These are phyloP conservation scores for Colletotrichum truncatum DNA, from an alignment of 2,329 filamentous ascomycete genomes.

Conservation along the genomic window DNA sequence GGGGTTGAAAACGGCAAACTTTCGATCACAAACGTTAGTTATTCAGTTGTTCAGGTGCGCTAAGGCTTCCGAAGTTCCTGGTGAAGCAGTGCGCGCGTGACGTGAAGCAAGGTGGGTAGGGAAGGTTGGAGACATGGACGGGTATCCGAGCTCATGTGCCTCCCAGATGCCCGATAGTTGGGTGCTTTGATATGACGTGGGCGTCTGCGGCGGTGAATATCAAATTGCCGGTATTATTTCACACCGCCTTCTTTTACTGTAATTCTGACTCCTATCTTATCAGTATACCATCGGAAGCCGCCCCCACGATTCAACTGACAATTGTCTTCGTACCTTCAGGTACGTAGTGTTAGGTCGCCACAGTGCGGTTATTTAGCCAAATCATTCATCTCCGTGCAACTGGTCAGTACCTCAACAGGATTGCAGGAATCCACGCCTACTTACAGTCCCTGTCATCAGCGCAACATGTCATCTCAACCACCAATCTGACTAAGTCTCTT, in stretches of 20 bases:
- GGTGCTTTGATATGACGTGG: conserved; percentile 7
- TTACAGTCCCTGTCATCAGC: background rate
- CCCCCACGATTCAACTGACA: too few relatives aligned
- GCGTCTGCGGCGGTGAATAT: background rate
- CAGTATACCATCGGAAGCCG: too few relatives aligned
- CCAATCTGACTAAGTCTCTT: background rate
- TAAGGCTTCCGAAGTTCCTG: background rate
- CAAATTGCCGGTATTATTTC: background rate
- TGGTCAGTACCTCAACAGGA: background rate
- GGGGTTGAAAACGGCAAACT: too few relatives aligned
- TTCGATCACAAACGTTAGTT: too few relatives aligned
- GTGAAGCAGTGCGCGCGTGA: background rate
- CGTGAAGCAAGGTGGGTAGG: too few relatives aligned
- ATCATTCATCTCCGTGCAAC: background rate
- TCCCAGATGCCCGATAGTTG: background rate
- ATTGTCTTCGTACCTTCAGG: too few relatives aligned
- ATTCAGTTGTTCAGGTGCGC: too few relatives aligned
- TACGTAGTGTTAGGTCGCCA: too few relatives aligned
- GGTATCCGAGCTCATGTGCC: too few relatives aligned
- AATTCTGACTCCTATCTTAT: background rate
- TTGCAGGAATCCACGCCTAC: background rate
- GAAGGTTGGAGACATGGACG: too few relatives aligned
- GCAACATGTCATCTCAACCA: background rate
- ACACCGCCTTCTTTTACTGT: background rate
- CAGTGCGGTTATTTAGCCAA: too few relatives aligned